Base-by-base conservation (phyloP, 2,329 filamentous ascomycete genomes). In the Apiospora saccharicola region DNA sequence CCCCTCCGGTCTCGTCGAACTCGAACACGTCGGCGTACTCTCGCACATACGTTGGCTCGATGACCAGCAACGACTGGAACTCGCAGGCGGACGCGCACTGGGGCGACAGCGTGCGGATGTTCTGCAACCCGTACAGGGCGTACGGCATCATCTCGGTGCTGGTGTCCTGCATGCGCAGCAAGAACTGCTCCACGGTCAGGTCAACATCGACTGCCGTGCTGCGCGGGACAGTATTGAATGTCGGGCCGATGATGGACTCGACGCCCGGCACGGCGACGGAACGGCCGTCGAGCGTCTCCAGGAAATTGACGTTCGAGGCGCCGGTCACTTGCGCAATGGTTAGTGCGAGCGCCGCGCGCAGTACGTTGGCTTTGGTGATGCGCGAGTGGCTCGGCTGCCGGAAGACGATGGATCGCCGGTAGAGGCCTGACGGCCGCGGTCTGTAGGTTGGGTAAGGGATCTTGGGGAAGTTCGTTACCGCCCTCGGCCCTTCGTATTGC, bases 121-220 rank as follows among this genome's bases (percentile, higher is more conserved):
- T 24, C 47, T 51, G n/a, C 47, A 24, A 12, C 4, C n/a, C 47
- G 47, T 51, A 51, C 47, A 51, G n/a, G 8, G 47, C 24, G 47
- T 13, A 51, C 0, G 47, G 10, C 47, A 51, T 51, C 47, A 51
- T 51, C 47, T 49, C 22, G 8, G 47, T 51, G 47, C 47, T 51
- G n/a, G 47, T 51, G n/a, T 51, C n/a, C n/a, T 51, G 53, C 30
- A 37, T 41, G 19, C 57, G 57, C 57, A n/a, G 57, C 34, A 64
- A n/a, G 19, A 41, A n/a, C 10, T 41, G 19, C 30, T 64, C 57
- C 30, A 64, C 57, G 57, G 34, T 2, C 57, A 64, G 30, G 8
- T 22, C 57, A 5, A 41, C 30, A 22, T 41, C 30, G 19, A 64
- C 19, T 3, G 22, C 19, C 34, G 57, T n/a, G 57, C 3, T 41